Base-by-base conservation (phyloP, 1,284 basidiomycete species). In the Ganoderma meredithae region DNA sequence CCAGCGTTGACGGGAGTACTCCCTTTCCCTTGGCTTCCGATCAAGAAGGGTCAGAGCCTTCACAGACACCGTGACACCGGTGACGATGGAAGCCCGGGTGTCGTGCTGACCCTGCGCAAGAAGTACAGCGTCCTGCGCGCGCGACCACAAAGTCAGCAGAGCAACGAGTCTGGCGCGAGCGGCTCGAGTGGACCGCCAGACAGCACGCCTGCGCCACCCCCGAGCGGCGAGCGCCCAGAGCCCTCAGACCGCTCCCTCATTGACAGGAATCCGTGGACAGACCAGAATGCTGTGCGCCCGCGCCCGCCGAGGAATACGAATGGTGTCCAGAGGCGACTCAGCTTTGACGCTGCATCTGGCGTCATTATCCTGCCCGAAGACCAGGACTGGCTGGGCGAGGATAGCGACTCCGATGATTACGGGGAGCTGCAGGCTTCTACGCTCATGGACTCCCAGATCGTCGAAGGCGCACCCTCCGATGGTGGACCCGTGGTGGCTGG, bases 1-100 rank as follows among this genome's bases (percentile, higher is more conserved):
- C 96, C 96, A 0, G 96, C 95, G 0, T 83, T 98, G 22, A 94
- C 91, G 15, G 96, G 96, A 0, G 87, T 93, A 2, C 86, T 98
- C 0, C 96, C 96, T 0, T 89, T 92, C 69, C 96, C 96, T 0
- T 98, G 96, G 96, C 85, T 98, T 0, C 96, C 96, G 0, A 80
- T 94, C 61, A 93, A 93, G 82, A 94, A 91, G 76, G 89, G 91
- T 1, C 88, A 94, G 78, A 86, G 87, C 1, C 85, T 95, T 6
- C 87, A 69, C 59, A 69, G 68, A 33, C 65, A 71, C 41, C 67
- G 67, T 27, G 65, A 68, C 61, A 67, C 70, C 0, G 68, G 65
- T 15, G 69, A 73, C 49, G 69, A 71, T 31, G 64, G 65, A 31
- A 69, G 59, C 33, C 67, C 70, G 15, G 68, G 66, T 1, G 66